These are phyloP conservation scores for Trichoderma pleuroti DNA, from an alignment of 2,329 filamentous ascomycete genomes.

Conservation along the genomic window DNA sequence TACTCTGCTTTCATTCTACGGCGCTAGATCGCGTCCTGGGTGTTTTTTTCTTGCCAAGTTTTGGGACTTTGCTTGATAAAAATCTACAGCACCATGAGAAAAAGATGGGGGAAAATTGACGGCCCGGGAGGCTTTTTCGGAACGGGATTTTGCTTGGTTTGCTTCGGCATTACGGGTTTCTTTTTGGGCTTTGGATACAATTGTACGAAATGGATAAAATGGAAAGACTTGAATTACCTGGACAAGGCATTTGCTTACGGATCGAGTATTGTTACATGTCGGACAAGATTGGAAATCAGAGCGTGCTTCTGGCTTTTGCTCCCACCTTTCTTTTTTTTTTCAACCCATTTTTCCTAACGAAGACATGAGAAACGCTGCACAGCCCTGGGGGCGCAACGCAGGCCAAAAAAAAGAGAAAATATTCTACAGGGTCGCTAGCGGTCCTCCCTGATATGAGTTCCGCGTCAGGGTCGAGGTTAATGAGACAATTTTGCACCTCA, in stretches of 20 bases:
- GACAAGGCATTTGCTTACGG: background rate
- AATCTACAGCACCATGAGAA: background rate
- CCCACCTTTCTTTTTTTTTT: conserved; percentile 20
- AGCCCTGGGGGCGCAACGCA: conserved; percentile 19
- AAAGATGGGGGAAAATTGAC: background rate
- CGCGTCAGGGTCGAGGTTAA: conserved; percentile 37
- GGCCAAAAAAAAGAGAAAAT: conserved; percentile 20
- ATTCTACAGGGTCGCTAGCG: conserved; percentile 33
- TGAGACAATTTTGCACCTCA: conserved; percentile 38
- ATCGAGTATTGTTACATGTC: background rate
- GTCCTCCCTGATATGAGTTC: conserved; percentile 35
- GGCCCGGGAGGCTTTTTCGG: background rate
- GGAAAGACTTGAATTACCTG: background rate
- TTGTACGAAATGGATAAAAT: background rate
- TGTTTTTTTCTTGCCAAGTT: conserved; percentile 22
- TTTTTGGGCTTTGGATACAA: conserved; percentile 1
- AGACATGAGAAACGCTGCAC: conserved; percentile 22
- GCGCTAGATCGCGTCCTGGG: conserved; percentile 25
- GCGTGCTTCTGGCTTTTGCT: conserved; percentile 14
- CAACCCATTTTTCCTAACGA: conserved; percentile 23
- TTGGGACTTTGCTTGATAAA: background rate
- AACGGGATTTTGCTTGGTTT: background rate
- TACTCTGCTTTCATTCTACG: conserved; percentile 26
- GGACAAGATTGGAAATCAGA: conserved; percentile 16
- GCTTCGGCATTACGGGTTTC: conserved; percentile 5